Conservation (phyloP, 176 grass and related monocot genomes). For the Triticum monococcum region DNA sequence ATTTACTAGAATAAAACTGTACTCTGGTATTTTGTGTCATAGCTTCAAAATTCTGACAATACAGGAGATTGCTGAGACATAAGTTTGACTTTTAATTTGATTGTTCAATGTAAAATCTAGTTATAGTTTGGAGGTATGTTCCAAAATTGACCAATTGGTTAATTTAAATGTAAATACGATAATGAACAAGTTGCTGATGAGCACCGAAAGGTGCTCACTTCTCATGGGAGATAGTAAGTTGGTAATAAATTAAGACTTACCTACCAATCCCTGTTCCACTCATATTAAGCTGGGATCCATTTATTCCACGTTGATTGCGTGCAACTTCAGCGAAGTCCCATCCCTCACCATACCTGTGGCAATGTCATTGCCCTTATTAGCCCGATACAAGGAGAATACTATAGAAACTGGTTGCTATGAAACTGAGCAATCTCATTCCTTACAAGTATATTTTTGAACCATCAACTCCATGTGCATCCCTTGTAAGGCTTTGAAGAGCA, state of each 20-base stretch:
- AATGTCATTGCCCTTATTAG: constrained; percentile 13
- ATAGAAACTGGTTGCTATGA: constrained; percentile 14
- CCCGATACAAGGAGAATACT: neutral
- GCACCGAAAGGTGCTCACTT: neutral
- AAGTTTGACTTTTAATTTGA: neutral
- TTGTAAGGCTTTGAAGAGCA: constrained; percentile 69
- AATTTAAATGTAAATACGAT: neutral
- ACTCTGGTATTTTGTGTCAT: neutral
- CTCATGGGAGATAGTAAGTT: neutral
- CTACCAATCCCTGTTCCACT: constrained; percentile 78
- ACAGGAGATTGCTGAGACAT: neutral
- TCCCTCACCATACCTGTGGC: constrained; percentile 87
- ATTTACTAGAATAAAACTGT: neutral
- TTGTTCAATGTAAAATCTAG: neutral
- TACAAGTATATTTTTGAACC: constrained; percentile 94
- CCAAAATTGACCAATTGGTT: neutral
- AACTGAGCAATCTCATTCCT: constrained; percentile 28
- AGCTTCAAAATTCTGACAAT: neutral
- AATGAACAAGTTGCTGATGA: neutral
- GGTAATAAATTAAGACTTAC: constrained; percentile 40
- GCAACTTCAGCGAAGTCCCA: constrained; percentile 95
- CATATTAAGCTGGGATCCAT: constrained; percentile 93
- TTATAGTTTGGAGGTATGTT: neutral
- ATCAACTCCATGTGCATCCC: constrained; percentile 71
- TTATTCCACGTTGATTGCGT: constrained; percentile 80